These are phyloP conservation scores for Suillus fuscotomentosus DNA, from an alignment of 768 basidiomycete species.

Conservation along the genomic window DNA sequence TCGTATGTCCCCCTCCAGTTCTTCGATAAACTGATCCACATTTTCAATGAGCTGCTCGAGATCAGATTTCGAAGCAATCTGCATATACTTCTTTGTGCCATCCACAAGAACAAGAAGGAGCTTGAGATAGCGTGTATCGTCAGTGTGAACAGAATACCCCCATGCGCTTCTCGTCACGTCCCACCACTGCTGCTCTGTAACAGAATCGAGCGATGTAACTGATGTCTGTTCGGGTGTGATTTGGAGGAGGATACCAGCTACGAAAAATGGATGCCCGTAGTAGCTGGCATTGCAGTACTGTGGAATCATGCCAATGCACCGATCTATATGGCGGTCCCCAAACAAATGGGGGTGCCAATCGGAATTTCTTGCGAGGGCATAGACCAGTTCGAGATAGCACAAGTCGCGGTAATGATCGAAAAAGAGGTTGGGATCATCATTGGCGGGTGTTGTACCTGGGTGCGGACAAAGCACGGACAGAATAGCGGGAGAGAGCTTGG, in stretches of 20 bases:
- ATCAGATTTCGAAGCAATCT: not conserved
- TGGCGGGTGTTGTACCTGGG: not conserved
- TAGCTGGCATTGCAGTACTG: not conserved
- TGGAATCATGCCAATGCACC: not conserved
- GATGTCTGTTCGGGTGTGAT: not conserved
- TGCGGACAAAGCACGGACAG: not conserved
- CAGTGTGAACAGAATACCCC: not conserved
- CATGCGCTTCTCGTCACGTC: not conserved
- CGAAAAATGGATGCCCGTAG: not conserved
- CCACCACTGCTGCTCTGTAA: not conserved
- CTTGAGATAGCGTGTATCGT: not conserved
- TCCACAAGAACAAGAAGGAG: not conserved
- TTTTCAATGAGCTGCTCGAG: not conserved
- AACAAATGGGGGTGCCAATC: not conserved
- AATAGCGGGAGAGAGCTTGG: not conserved
- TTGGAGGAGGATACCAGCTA: not conserved
- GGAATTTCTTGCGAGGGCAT: not conserved
- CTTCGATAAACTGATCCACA: not conserved
- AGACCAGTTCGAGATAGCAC: not conserved
- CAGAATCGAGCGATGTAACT: not conserved
- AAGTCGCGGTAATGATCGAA: rapidly evolving
- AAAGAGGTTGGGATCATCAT: not conserved
- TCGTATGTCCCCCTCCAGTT: not conserved
- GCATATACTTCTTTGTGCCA: not conserved
- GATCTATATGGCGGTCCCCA: not conserved